A percentile compares a stretch with the other conserved stretches of the same genome.
Conservation (phyloP, 2,329 filamentous ascomycete genomes). For the Cercospora sojina region DNA sequence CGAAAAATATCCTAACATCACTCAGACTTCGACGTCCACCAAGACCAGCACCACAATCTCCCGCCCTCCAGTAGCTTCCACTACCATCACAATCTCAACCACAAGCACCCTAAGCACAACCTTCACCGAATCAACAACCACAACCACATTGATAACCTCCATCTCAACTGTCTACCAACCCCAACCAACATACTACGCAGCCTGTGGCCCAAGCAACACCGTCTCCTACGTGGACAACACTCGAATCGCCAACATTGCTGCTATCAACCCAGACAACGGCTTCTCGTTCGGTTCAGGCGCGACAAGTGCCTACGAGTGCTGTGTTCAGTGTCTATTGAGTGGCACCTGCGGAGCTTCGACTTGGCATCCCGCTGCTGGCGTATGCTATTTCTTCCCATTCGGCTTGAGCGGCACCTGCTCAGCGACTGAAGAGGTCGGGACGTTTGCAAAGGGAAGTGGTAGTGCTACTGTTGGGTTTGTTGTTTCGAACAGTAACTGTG, state of each 20-base stretch:
- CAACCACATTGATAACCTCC: constrained; percentile 6
- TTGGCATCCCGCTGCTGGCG: constrained; percentile 14
- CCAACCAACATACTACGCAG: constrained; percentile 22
- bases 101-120: constrained; percentile 17
- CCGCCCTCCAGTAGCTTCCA: constrained; percentile 15
- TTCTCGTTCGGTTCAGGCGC: constrained; percentile 19
- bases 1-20: constrained; percentile 1
- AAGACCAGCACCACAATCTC: constrained; percentile 13
- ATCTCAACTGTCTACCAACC: constrained; percentile 15
- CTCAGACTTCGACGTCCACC: constrained; percentile 14
- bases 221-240: constrained; percentile 16
- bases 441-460: constrained; percentile 10
- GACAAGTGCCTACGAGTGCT: constrained; percentile 18
- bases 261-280: constrained; percentile 11
- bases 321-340: constrained; percentile 17
- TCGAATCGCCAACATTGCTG: constrained; percentile 18
- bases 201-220: constrained; percentile 17
- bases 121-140: constrained; percentile 11
- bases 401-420: constrained; percentile 8
- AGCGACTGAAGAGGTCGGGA: constrained; percentile 12
- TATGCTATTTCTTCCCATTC: constrained; percentile 21
- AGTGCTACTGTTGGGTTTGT: constrained; percentile 16
- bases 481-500: constrained; percentile 20
- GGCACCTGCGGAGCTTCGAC: constrained; percentile 20
- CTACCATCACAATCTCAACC: constrained; percentile 13